Evolutionary conservation across 2,329 filamentous ascomycete species (phyloP).

Genomic region (Paraphaeosphaeria sporulosa): DNA sequence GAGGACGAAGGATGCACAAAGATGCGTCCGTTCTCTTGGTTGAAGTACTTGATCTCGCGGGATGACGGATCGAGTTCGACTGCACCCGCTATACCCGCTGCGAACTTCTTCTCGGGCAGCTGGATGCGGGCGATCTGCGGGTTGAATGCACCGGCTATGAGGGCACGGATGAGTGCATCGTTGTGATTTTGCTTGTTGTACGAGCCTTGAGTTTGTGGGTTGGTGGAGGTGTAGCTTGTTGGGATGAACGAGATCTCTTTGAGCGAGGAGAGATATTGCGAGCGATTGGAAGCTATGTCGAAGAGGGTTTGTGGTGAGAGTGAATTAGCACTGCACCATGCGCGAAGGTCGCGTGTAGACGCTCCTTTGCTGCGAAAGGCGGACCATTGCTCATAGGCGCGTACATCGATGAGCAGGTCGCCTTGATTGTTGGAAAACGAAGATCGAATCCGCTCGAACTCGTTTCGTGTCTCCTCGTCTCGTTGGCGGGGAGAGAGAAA

Average conservation of each 20-base stretch:
- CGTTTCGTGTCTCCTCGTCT: conserved; percentile 82
- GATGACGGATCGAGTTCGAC: conserved; percentile 95
- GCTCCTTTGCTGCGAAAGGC: conserved; percentile 66
- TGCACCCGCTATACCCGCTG: conserved; percentile 82
- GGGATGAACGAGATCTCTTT: conserved; percentile 83
- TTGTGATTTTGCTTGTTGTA: conserved; percentile 60
- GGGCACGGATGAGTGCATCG: conserved; percentile 55
- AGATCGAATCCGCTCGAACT: conserved; percentile 78
- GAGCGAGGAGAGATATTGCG: conserved; percentile 85
- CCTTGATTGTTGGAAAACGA: conserved; percentile 80
- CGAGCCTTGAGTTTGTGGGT: conserved; percentile 29
- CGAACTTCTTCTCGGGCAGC: conserved; percentile 95
- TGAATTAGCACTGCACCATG: conserved; percentile 87
- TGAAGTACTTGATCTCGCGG: conserved; percentile 90
- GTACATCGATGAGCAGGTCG: conserved; percentile 86
- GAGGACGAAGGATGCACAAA: conserved; percentile 93
- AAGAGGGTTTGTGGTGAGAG: conserved; percentile 82
- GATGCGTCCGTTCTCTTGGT: conserved; percentile 65
- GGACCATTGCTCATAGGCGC: conserved; percentile 84
- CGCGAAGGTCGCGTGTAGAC: conserved; percentile 68
- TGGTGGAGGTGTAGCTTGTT: conserved; percentile 46
- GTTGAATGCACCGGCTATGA: conserved; percentile 61
- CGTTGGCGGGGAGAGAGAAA: conserved; percentile 86
- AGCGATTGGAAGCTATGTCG: conserved; percentile 86
- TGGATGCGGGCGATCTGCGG: conserved; percentile 92